These are phyloP conservation scores for Heterobasidion irregulare DNA, from an alignment of 1,284 basidiomycete genomes.

Conservation along the genomic window DNA sequence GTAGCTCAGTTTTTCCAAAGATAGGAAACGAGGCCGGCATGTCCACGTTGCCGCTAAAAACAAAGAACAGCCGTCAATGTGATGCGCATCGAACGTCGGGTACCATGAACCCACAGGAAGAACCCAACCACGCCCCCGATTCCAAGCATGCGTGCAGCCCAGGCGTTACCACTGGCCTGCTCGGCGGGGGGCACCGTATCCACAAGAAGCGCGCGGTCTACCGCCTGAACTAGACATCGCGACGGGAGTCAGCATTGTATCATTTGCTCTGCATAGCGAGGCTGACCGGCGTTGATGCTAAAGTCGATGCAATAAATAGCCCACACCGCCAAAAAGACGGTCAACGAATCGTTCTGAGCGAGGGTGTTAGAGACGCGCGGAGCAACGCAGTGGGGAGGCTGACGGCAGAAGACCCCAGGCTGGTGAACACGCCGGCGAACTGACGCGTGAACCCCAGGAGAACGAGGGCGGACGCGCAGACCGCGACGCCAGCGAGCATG, in stretches of 20 bases:
- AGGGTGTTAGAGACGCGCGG: neutral
- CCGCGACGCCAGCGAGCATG: slow-evolving; percentile 65
- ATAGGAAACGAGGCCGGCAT: slow-evolving; percentile 58
- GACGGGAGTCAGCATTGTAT: neutral
- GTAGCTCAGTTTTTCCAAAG: slow-evolving; percentile 70
- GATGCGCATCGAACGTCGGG: neutral
- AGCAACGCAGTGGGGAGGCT: slow-evolving; percentile 8
- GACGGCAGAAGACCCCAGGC: slow-evolving; percentile 27
- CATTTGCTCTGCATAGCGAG: neutral
- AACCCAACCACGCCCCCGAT: slow-evolving; percentile 80
- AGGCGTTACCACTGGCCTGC: slow-evolving; percentile 88
- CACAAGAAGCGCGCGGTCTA: slow-evolving; percentile 77
- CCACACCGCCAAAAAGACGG: slow-evolving; percentile 75
- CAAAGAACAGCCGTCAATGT: neutral
- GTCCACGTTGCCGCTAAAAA: slow-evolving; percentile 63
- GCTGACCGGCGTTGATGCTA: slow-evolving; percentile 77
- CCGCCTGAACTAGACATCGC: slow-evolving; percentile 54
- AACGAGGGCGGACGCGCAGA: slow-evolving; percentile 72
- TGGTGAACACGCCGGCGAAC: slow-evolving; percentile 57
- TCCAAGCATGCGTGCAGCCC: slow-evolving; percentile 88
- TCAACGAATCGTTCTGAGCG: slow-evolving; percentile 52
- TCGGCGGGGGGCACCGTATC: slow-evolving; percentile 59
- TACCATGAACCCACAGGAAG: slow-evolving; percentile 59
- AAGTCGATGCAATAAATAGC: slow-evolving; percentile 92
- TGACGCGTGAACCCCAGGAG: slow-evolving; percentile 80